Evolutionary conservation across 2,329 filamentous ascomycete genomes (phyloP), one percentile per base, ranked within the genome.

Genomic region (Coniochaeta hoffmannii): DNA sequence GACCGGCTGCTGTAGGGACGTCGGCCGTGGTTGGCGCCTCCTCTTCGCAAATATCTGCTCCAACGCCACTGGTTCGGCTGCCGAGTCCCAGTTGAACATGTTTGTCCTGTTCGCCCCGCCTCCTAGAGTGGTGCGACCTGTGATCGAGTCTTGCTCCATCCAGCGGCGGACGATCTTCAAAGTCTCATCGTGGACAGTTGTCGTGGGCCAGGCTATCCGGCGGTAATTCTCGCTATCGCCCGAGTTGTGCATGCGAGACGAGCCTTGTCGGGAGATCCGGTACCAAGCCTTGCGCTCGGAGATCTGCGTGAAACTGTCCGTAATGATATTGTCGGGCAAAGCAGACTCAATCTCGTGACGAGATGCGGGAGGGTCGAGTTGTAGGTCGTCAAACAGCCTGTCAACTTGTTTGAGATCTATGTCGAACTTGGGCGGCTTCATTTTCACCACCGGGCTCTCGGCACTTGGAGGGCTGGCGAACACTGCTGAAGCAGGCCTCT

Each of bases 261-360:
- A 82, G 2, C 82, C 84, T 55, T 75, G 76, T 5, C 84, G 77
- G 8, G 84, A 85, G 17, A 87, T 68, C 19, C 82, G 80, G 60
- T 87, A 86, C 85, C 85, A 88, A 8, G 76, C 74, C 62, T 82
- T 85, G 51, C 85, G 81, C 66, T 87, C 77, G 2, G 78, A 77
- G 3, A 78, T 76, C 2, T 75, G 72, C 4, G 71, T 70, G 57
- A 85, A 85, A 28, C 72, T 79, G 63, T 85, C 80, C 30, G 66
- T 67, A 17, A 81, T 71, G 46, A 79, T 65, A 30, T 71, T 67
- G 30, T 81, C 79, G 0, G 79, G 68, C 0, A 82, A 62, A n/a
- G 32, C 8, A 34, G 26, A 12, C 0, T 72, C 64, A 1, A 62
- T 59, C 22, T 66, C 54, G 53, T 24, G 22, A 58, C 51, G 11